Conservation (phyloP, 768 basidiomycete species). For the Clitopilus hobsonii region DNA sequence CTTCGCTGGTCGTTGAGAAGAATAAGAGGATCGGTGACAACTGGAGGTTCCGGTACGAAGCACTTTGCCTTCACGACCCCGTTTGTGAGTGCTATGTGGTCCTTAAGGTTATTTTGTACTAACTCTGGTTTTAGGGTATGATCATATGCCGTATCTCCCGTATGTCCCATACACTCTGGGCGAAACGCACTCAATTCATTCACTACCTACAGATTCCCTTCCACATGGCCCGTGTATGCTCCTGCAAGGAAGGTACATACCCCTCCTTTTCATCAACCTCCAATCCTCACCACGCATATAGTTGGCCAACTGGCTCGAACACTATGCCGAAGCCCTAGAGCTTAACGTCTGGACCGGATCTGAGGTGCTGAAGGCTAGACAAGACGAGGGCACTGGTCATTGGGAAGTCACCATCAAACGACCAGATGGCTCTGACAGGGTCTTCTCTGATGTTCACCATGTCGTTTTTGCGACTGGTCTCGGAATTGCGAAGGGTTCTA, state of each 20-base stretch:
- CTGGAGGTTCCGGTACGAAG: conserved; percentile 63
- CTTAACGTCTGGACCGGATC: conserved; percentile 8
- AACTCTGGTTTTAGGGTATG: conserved; percentile 33
- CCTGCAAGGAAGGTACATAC: conserved; percentile 42
- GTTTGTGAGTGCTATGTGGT: conserved; percentile 45
- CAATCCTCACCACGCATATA: not conserved
- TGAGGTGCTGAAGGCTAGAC: conserved; percentile 17
- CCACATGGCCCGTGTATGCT: conserved; percentile 52
- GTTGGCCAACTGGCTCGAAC: conserved; percentile 10
- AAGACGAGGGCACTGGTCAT: conserved; percentile 21
- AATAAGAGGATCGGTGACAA: conserved; percentile 53
- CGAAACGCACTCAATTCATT: too few species aligned
- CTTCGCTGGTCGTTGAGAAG: conserved; percentile 56
- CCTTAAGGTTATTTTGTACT: not conserved
- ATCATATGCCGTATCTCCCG: conserved; percentile 57
- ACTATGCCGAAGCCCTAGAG: conserved; percentile 5
- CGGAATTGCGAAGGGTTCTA: conserved; percentile 35
- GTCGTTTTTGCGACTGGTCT: conserved; percentile 54
- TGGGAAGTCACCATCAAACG: conserved; percentile 37
- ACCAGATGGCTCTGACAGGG: conserved; percentile 24
- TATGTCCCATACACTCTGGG: conserved; percentile 24
- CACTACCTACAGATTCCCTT: conserved; percentile 54
- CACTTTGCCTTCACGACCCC: conserved; percentile 60
- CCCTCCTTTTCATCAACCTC: not conserved
- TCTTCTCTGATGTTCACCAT: conserved; percentile 36